Evolutionary conservation across 2,329 filamentous ascomycete genomes (phyloP), one percentile per base, ranked within the genome.

Genomic region (Fusarium sp.): DNA sequence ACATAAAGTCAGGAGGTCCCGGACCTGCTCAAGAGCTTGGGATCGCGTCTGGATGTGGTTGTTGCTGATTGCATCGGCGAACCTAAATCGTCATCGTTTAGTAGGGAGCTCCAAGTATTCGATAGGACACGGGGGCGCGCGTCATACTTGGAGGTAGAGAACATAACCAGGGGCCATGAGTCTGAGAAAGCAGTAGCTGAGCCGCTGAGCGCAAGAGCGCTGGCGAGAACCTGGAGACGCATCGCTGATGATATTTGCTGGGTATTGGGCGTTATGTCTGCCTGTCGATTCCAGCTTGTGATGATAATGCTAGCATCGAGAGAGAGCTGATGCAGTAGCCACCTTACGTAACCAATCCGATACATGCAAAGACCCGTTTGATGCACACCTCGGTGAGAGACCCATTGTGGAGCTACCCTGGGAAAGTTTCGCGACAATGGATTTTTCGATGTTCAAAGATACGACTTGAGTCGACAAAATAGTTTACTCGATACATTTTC

Each of bases 91-190:
- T 67, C 54, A 58, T 57, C 23, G 45, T 58, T 76, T 56, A 77
- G 67, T 52, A 76, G 57, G 59, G 67, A 74, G 73, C 74, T 78
- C 63, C 40, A 60, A 67, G 66, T 68, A 62, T 49, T 23, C 27
- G 50, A 38, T 12, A 40, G 46, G 38, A 57, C 54, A 61, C 57
- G 49, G 54, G 20, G 27, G 45, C 60, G 64, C 61, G 60, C 68
- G 59, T 67, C 91, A 77, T 91, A 97, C 95, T 91, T 85, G 69
- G 92, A 88, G 48, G 92, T 95, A 35, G 95, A 98, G 80, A 97
- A 91, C 73, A 98, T 84, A 79, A 97, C 88, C 81, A 97, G 96
- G 20, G 96, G 95, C 59, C 93, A 95, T 4, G 95, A 94, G 81
- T 97, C 92, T 70, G 89, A 90, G 80, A 97, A 96, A 30, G 93